Conservation (phyloP, 2,329 filamentous ascomycete species). For the Cladosporium sp. region DNA sequence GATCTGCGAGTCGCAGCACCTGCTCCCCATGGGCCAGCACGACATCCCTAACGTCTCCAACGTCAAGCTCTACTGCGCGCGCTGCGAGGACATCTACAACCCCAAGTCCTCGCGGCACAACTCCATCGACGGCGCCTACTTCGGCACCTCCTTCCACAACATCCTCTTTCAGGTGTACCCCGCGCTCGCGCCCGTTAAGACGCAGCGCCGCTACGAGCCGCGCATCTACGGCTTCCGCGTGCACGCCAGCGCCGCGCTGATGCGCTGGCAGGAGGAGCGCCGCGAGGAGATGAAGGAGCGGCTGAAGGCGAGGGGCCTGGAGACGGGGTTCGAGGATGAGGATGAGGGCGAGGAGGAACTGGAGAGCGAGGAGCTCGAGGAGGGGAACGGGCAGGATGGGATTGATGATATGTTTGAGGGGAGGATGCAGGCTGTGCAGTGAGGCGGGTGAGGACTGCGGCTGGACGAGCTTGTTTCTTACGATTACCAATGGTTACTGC, state of each 20-base stretch:
- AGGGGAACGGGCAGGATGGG: slow-evolving; percentile 45
- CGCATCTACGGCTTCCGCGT: slow-evolving; percentile 94
- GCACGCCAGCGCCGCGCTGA: slow-evolving; percentile 78
- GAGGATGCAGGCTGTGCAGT: slow-evolving; percentile 1
- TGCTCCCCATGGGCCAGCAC: slow-evolving; percentile 89
- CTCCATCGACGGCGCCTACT: slow-evolving; percentile 94
- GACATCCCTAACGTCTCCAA: slow-evolving; percentile 82
- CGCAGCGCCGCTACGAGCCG: slow-evolving; percentile 76
- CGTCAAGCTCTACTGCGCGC: slow-evolving; percentile 94
- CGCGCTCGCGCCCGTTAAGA: slow-evolving; percentile 79
- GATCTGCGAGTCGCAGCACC: slow-evolving; percentile 84
- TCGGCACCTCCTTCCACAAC: slow-evolving; percentile 96
- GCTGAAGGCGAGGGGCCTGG: slow-evolving; percentile 61
- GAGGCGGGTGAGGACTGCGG: too few species aligned
- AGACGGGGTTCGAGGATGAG: slow-evolving; percentile 72
- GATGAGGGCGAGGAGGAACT: slow-evolving; percentile 55
- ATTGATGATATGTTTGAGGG: slow-evolving; percentile 40
- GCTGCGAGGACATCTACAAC: slow-evolving; percentile 98
- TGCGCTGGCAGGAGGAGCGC: slow-evolving; percentile 82
- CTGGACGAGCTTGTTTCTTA: neutral
- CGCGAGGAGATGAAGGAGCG: slow-evolving; percentile 76
- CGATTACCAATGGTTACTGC: too few species aligned
- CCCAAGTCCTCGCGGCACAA: slow-evolving; percentile 95
- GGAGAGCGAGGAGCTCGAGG: slow-evolving; percentile 51
- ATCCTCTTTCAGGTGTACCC: slow-evolving; percentile 99